Conservation (phyloP, 2,329 filamentous ascomycete genomes). For the Ophiocordyceps camponoti-leonardi region DNA sequence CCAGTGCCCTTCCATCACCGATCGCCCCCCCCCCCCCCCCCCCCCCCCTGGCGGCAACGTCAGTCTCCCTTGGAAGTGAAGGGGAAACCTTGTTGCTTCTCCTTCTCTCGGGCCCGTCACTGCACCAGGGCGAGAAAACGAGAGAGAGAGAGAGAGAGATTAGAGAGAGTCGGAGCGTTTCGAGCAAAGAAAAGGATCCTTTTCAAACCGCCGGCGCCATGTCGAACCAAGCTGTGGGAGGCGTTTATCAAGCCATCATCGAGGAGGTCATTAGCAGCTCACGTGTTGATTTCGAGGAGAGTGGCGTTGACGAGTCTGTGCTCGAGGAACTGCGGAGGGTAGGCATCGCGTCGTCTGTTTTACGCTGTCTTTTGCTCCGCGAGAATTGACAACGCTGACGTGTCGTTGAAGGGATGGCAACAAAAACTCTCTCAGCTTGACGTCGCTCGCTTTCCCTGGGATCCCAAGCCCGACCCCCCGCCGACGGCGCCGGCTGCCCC, state of each 20-base stretch:
- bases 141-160: too few species aligned
- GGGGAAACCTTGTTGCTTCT: too few species aligned
- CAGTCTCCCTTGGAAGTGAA: too few species aligned
- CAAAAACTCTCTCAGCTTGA: slow-evolving; percentile 70
- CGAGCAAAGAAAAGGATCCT: neutral
- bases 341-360: slow-evolving; percentile 24
- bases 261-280: slow-evolving; percentile 83
- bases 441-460: slow-evolving; percentile 88
- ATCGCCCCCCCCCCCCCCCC: too few species aligned
- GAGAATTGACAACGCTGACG: slow-evolving; percentile 6
- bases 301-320: slow-evolving; percentile 74
- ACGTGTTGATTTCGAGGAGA: slow-evolving; percentile 91
- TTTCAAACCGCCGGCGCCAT: slow-evolving; percentile 23
- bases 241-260: slow-evolving; percentile 64
- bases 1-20: too few species aligned
- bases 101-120: neutral
- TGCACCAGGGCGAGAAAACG: neutral
- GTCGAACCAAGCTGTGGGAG: slow-evolving; percentile 48
- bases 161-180: too few species aligned
- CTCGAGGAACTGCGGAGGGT: slow-evolving; percentile 80
- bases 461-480: slow-evolving; percentile 59
- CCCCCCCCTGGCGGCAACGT: too few species aligned
- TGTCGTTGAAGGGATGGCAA: slow-evolving; percentile 64
- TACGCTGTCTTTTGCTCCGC: neutral
- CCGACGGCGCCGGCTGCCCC: slow-evolving; percentile 16